A percentile compares a stretch with the other conserved stretches of the same genome.
Conservation (phyloP, 768 basidiomycete genomes). For the Leccinum rimulosum region DNA sequence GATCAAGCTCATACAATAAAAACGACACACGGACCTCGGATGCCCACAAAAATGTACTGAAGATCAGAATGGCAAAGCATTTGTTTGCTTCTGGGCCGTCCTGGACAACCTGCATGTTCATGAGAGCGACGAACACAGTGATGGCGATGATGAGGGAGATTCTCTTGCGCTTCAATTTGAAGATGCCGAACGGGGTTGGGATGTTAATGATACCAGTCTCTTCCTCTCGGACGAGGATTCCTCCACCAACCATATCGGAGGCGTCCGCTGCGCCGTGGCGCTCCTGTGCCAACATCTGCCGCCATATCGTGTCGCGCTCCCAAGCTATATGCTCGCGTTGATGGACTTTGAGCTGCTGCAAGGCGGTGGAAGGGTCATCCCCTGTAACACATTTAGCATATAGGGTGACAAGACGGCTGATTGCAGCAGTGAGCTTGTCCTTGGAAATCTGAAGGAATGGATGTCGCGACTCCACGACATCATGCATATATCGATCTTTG, state of each 20-base stretch:
- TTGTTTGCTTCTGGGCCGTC: slow-evolving; percentile 73
- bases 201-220: slow-evolving; percentile 41
- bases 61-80: slow-evolving; percentile 85
- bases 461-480: slow-evolving; percentile 1
- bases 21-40: slow-evolving; percentile 57
- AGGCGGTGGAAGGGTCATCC: slow-evolving; percentile 68
- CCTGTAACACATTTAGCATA: slow-evolving; percentile 85
- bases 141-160: slow-evolving; percentile 56
- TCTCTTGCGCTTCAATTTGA: slow-evolving; percentile 64
- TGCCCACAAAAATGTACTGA: slow-evolving; percentile 95
- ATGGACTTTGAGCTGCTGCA: slow-evolving; percentile 80
- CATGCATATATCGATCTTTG: slow-evolving; percentile 20
- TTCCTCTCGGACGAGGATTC: slow-evolving; percentile 40
- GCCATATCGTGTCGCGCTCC: slow-evolving; percentile 98
- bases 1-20: too few species aligned
- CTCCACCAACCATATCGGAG: slow-evolving; percentile 38
- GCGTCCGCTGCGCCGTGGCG: slow-evolving; percentile 50
- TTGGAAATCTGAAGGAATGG: slow-evolving; percentile 72
- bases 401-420: slow-evolving; percentile 59
- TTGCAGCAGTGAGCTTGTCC: slow-evolving; percentile 55
- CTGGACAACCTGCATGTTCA: slow-evolving; percentile 56
- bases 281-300: slow-evolving; percentile 88
- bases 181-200: slow-evolving; percentile 60
- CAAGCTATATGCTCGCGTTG: slow-evolving; percentile 96
- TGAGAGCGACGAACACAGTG: slow-evolving; percentile 50